Conservation (phyloP, 495 filamentous ascomycete genomes). For the Hyaloscypha hepaticicola region DNA sequence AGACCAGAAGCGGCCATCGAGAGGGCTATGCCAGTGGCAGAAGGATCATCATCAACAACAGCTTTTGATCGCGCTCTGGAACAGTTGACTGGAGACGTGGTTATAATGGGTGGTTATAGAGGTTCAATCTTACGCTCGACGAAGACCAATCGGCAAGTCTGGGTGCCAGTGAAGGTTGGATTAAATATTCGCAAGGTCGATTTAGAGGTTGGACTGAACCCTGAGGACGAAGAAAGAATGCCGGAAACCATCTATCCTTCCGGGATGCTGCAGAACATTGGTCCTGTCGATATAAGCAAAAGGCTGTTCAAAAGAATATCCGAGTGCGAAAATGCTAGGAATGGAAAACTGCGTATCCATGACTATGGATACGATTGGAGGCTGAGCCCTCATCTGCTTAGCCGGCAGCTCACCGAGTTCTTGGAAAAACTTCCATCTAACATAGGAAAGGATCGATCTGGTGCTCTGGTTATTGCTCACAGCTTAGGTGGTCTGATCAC, state of each 20-base stretch:
- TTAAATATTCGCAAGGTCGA: constrained; percentile 90
- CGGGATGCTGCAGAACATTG: constrained; percentile 86
- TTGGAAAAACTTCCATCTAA: constrained; percentile 78
- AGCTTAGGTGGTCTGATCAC: constrained; percentile 88
- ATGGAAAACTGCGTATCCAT: constrained; percentile 72
- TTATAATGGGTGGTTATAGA: constrained; percentile 87
- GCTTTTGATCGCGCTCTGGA: constrained; percentile 63
- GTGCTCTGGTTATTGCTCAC: constrained; percentile 83
- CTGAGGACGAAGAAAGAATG: constrained; percentile 85
- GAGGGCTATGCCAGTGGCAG: neutral
- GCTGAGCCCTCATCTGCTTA: constrained; percentile 77
- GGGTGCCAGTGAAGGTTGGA: constrained; percentile 93
- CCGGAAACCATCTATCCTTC: constrained; percentile 75
- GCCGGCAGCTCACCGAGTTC: constrained; percentile 64
- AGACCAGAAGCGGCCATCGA: constrained; percentile 11
- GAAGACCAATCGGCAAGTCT: constrained; percentile 76
- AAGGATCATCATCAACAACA: constrained; percentile 25
- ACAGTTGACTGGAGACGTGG: constrained; percentile 76
- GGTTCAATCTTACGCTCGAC: constrained; percentile 88
- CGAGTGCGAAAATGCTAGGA: constrained; percentile 67
- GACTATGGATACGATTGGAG: constrained; percentile 98
- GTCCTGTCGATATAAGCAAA: constrained; percentile 86
- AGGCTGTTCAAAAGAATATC: constrained; percentile 76
- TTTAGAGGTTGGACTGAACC: constrained; percentile 79
- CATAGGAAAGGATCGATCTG: constrained; percentile 40